Evolutionary conservation across 208 protist species (phyloP).

Genomic region (Tritrichomonas musculus): DNA sequence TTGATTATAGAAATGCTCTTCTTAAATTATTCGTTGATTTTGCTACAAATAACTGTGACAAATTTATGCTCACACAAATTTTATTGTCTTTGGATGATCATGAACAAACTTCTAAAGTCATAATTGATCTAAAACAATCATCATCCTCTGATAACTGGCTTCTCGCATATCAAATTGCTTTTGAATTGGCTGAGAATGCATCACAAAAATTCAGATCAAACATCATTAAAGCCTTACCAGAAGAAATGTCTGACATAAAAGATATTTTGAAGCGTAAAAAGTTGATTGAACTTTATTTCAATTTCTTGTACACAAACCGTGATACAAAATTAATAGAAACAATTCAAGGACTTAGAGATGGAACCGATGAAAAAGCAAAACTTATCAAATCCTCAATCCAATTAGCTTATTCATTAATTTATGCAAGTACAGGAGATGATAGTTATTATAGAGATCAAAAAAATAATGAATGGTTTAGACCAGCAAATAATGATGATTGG

Average conservation of each 20-base stretch:
- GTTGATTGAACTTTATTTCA: neutral
- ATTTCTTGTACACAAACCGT: neutral
- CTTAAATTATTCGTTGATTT: neutral
- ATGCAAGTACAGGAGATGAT: neutral
- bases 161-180: neutral
- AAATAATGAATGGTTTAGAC: neutral
- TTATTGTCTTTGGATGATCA: neutral
- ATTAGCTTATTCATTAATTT: neutral
- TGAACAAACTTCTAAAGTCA: neutral
- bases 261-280: neutral
- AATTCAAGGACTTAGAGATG: neutral
- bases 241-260: neutral
- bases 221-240: neutral
- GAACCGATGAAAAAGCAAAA: neutral
- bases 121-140: neutral
- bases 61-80: neutral
- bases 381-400: neutral
- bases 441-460: neutral
- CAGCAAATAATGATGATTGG: neutral
- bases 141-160: neutral
- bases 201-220: neutral
- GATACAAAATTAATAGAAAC: neutral
- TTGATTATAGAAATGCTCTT: neutral
- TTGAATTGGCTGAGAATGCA: slow-evolving; percentile 6
- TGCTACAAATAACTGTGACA: neutral